Evolutionary conservation across 1,284 basidiomycete species (phyloP), one percentile per base, ranked within the genome.

Genomic region (Naganishia albida): DNA sequence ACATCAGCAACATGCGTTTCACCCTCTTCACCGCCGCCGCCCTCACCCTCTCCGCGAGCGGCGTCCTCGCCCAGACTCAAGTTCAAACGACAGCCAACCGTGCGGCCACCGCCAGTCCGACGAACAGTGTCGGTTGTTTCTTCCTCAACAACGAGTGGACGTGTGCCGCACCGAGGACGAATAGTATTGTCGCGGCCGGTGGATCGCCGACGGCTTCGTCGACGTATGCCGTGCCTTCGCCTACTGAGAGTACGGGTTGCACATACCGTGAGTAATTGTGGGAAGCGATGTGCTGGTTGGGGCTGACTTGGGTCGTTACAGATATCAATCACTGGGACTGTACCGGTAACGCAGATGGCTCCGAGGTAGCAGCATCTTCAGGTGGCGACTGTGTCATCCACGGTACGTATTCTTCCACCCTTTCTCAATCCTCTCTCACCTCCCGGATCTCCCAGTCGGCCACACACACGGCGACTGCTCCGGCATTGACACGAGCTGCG

Each of bases 391-490:
- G 74, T 62, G 68, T 75, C 53, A 73, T 76, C 18, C 73, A 75
- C 53, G 72, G 71, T 70, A 42, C 56, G 71, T 69, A 18, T 8
- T 28, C 12, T 34, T 16, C 7, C 13, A 1, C 16, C 12, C 12
- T 26, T 20, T 23, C 28, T n/a, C 40, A 49, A 7, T 25, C 20
- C 18, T 16, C 49, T 43, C 28, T 49, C 18, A 38, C 59, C 44
- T 46, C 40, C n/a, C 54, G 16, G 6, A 12, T 25, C 38, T 23
- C 13, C 7, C 25, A 46, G 65, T 66, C 28, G 69, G 71, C 1
- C 71, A 71, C 64, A 76, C 72, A 0, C 79, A 80, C 67, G 78
- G 79, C n/a, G 76, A 81, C 64, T 81, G 81, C 60, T 76, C 77
- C 0, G 69, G 70, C 8, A 70, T 67, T 18, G 68, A 78, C 2